These are phyloP conservation scores for Cyamopsis tetragonoloba DNA, from an alignment of 306 rosid species.

Conservation along the genomic window DNA sequence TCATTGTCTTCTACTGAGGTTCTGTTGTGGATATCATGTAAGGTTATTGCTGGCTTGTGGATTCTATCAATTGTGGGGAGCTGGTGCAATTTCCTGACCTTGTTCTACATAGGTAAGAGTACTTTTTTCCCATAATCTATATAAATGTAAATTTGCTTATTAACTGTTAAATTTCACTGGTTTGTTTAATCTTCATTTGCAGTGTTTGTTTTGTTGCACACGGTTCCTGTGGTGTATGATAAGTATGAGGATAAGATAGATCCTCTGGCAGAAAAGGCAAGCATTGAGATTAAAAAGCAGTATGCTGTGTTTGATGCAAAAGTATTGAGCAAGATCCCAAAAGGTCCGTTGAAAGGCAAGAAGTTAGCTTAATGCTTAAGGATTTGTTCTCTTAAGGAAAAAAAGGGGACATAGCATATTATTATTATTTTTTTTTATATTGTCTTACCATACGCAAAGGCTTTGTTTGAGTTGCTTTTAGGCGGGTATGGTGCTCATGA, in stretches of 20 bases:
- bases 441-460: neutral
- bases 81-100: constrained; percentile 80
- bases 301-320: constrained; percentile 68
- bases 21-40: constrained; percentile 1
- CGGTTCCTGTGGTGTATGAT: constrained; percentile 71
- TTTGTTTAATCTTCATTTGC: constrained; percentile 24
- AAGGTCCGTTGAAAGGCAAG: constrained; percentile 54
- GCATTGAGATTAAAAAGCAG: constrained; percentile 60
- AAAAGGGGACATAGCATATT: constrained; percentile 6
- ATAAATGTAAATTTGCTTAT: neutral
- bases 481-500: constrained; percentile 18
- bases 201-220: constrained; percentile 75
- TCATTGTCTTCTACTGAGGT: neutral
- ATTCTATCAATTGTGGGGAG: constrained; percentile 64
- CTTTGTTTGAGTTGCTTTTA: constrained; percentile 34
- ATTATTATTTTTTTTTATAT: constrained; percentile 1
- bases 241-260: constrained; percentile 70
- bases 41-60: constrained; percentile 85
- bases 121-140: neutral
- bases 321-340: constrained; percentile 65
- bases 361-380: constrained; percentile 44
- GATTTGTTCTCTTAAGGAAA: neutral
- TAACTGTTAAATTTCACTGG: neutral
- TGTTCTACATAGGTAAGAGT: constrained; percentile 73
- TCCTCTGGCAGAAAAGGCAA: constrained; percentile 60